Percentiles rank a stretch among this genome's conserved stretches.
These are phyloP conservation scores for Aspergillus saccharolyticus DNA, from an alignment of 495 filamentous ascomycete species.

Conservation along the genomic window DNA sequence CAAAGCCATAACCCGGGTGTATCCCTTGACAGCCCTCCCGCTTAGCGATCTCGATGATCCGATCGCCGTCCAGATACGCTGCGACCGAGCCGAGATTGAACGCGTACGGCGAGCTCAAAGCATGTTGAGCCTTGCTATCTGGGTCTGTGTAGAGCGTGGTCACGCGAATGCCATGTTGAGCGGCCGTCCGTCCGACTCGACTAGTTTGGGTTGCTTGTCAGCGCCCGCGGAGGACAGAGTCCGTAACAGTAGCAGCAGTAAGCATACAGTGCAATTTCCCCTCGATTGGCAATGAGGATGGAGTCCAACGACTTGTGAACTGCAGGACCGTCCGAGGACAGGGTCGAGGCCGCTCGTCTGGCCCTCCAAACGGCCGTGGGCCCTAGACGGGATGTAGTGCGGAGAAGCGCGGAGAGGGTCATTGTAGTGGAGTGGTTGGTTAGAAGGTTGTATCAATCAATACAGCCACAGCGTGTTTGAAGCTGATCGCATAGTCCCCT, in stretches of 20 bases:
- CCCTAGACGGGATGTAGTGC: constrained; percentile 38
- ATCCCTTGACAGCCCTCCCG: constrained; percentile 79
- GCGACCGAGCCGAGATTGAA: constrained; percentile 75
- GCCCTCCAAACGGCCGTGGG: constrained; percentile 32
- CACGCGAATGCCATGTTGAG: constrained; percentile 82
- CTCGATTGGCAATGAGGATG: constrained; percentile 91
- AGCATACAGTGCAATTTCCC: constrained; percentile 83
- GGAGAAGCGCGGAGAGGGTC: constrained; percentile 44
- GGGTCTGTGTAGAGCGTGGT: constrained; percentile 95
- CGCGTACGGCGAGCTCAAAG: constrained; percentile 72
- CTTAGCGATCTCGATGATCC: constrained; percentile 84
- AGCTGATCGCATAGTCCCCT: constrained; percentile 20
- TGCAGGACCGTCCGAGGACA: constrained; percentile 19
- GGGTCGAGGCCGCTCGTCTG: constrained; percentile 34
- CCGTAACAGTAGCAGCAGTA: constrained; percentile 2
- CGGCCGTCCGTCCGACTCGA: constrained; percentile 81
- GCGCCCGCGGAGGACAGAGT: constrained; percentile 1
- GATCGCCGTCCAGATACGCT: constrained; percentile 87
- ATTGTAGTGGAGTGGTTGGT: constrained; percentile 22
- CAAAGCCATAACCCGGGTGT: constrained; percentile 96
- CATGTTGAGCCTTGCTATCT: constrained; percentile 83
- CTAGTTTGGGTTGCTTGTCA: constrained; percentile 24
- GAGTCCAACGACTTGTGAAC: constrained; percentile 60
- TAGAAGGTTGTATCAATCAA: constrained; percentile 7
- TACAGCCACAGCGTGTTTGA: background rate